Evolutionary conservation across 345 rosid species (phyloP).

Genomic region (Microthlaspi erraticum): DNA sequence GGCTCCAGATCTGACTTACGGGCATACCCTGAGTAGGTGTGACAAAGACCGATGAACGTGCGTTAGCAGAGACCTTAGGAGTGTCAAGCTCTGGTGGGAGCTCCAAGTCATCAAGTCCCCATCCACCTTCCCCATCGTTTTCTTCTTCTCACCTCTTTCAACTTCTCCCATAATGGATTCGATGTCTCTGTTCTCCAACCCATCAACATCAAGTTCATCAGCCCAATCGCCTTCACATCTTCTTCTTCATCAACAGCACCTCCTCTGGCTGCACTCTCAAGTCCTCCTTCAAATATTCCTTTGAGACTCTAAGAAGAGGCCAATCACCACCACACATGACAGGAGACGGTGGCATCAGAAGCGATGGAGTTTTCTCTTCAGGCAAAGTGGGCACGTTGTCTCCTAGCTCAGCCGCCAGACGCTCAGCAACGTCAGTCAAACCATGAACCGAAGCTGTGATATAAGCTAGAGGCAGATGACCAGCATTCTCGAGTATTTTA

Average conservation of each 20-base stretch:
- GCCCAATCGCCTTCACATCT: constrained; percentile 84
- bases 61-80: constrained; percentile 60
- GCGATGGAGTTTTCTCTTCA: constrained; percentile 69
- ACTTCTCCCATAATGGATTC: constrained; percentile 47
- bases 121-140: constrained; percentile 79
- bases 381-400: constrained; percentile 74
- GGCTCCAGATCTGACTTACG: constrained; percentile 86
- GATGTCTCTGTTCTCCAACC: constrained; percentile 56
- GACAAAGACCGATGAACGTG: constrained; percentile 71
- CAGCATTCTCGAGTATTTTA: constrained; percentile 85
- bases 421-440: constrained; percentile 69
- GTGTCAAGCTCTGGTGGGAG: constrained; percentile 89
- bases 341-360: constrained; percentile 82
- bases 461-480: constrained; percentile 90
- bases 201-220: constrained; percentile 81
- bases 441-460: constrained; percentile 86
- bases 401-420: constrained; percentile 73
- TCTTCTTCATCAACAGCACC: constrained; percentile 76
- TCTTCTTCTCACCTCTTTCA: constrained; percentile 58
- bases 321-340: constrained; percentile 86
- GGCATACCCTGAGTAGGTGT: constrained; percentile 94
- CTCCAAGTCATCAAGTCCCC: constrained; percentile 93
- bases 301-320: constrained; percentile 95
- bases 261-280: constrained; percentile 61
- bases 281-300: constrained; percentile 94